A percentile compares a stretch with the other conserved stretches of the same genome.
Evolutionary conservation across 1,284 basidiomycete genomes (phyloP).

Genomic region (Phellinidium pouzarii): DNA sequence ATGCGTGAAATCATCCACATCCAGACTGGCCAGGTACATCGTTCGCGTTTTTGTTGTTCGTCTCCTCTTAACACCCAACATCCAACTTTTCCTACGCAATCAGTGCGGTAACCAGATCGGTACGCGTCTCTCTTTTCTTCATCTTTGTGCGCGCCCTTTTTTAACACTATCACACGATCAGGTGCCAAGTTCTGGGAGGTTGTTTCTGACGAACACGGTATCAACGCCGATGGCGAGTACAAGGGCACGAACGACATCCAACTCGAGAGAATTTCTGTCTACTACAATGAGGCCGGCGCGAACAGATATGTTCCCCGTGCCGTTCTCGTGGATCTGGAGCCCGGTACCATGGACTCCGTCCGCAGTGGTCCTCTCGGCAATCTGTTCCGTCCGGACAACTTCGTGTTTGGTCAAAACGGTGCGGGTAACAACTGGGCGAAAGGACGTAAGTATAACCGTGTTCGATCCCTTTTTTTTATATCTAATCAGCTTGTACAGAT

Average conservation of each 20-base stretch:
- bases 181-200: conserved; percentile 99
- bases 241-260: conserved; percentile 92
- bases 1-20: conserved; percentile 98
- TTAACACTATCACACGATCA: conserved; percentile 26
- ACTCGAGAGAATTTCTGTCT: conserved; percentile 95
- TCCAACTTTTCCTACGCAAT: conserved; percentile 21
- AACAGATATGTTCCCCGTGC: conserved; percentile 90
- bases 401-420: conserved; percentile 63
- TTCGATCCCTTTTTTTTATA: not conserved
- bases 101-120: conserved; percentile 98
- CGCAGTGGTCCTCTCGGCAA: conserved; percentile 57
- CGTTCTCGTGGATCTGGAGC: conserved; percentile 86
- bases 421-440: conserved; percentile 95
- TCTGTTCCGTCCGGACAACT: conserved; percentile 89
- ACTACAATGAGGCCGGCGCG: conserved; percentile 87
- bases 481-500: conserved; percentile 42
- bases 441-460: conserved; percentile 55
- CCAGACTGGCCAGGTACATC: conserved; percentile 85
- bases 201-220: conserved; percentile 96
- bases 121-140: conserved; percentile 31
- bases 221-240: conserved; percentile 89
- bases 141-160: conserved; percentile 21
- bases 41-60: not conserved
- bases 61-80: conserved; percentile 19
- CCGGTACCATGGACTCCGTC: conserved; percentile 84